phyloP scores from a whole-genome alignment of 805 yeast species.

The Debaryomyces maramus region DNA sequence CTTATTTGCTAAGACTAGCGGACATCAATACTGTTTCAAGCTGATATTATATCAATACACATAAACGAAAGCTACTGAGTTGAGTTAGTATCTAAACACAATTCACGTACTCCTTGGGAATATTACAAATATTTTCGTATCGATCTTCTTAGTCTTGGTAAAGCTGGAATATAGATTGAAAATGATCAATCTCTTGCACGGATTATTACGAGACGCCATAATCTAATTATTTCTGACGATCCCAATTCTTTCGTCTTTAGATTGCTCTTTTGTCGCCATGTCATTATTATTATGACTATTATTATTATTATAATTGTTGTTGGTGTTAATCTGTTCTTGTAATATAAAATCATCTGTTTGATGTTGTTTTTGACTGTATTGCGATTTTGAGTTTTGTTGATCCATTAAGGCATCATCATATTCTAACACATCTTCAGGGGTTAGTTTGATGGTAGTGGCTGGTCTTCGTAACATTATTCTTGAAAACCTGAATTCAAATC shows the following conservation, averaged over 20 bases:
- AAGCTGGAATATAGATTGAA: too few species aligned
- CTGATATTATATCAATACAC: too few species aligned
- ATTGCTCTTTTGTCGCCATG: slow-evolving; percentile 24
- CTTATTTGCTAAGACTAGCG: too few species aligned
- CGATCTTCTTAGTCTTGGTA: too few species aligned
- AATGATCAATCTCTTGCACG: too few species aligned
- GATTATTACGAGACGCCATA: too few species aligned
- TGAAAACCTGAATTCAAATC: too few species aligned
- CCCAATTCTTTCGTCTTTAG: slow-evolving; percentile 24
- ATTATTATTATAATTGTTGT: slow-evolving; percentile 10
- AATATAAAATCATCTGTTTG: slow-evolving; percentile 5
- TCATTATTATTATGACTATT: slow-evolving; percentile 75
- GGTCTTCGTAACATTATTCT: slow-evolving; percentile 63
- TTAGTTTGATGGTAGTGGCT: slow-evolving; percentile 64
- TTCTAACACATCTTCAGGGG: slow-evolving; percentile 64
- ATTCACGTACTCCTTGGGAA: too few species aligned
- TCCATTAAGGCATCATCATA: slow-evolving; percentile 38
- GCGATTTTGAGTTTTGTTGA: slow-evolving; percentile 3
- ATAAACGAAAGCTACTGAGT: too few species aligned
- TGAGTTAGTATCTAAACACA: too few species aligned
- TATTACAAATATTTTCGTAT: too few species aligned
- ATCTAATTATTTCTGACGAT: slow-evolving; percentile 8
- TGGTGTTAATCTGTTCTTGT: slow-evolving; percentile 14
- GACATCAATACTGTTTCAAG: too few species aligned
- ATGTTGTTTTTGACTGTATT: slow-evolving; percentile 6